phyloP scores from a whole-genome alignment of 257 asterid genomes.

The Solanum infundibuliforme region DNA sequence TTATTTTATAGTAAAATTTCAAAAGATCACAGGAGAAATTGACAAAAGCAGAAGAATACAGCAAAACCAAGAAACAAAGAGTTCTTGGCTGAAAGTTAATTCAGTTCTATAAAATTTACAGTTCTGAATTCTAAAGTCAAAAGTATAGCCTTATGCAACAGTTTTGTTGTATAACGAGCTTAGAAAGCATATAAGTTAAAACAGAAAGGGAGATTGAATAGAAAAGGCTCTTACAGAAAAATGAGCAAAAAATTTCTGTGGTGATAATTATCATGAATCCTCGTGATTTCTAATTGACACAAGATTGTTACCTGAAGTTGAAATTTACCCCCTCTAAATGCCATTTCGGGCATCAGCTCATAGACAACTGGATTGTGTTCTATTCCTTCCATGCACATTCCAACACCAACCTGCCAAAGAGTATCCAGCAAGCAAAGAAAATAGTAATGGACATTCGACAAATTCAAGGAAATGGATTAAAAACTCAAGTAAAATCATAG shows the following conservation, averaged over 20 bases:
- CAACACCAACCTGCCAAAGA: conserved; percentile 74
- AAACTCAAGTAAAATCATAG: neutral
- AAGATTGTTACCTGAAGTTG: conserved; percentile 48
- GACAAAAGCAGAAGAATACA: neutral
- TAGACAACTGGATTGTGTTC: conserved; percentile 94
- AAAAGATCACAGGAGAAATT: neutral
- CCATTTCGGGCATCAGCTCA: conserved; percentile 98
- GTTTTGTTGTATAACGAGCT: neutral
- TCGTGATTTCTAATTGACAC: neutral
- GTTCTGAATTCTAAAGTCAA: neutral
- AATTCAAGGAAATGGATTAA: neutral
- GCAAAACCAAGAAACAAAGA: neutral
- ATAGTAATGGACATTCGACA: neutral
- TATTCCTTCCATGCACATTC: conserved; percentile 99
- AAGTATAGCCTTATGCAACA: neutral
- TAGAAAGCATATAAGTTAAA: neutral
- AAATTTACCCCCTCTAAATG: conserved; percentile 52
- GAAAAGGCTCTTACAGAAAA: neutral
- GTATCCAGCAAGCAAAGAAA: neutral
- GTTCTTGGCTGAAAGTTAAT: neutral
- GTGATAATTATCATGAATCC: neutral
- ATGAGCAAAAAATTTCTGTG: neutral
- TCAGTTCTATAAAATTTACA: neutral
- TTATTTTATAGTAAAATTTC: neutral
- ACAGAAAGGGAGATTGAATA: neutral